Conservation (phyloP, 768 basidiomycete species). For the Termitomyces sp. region DNA sequence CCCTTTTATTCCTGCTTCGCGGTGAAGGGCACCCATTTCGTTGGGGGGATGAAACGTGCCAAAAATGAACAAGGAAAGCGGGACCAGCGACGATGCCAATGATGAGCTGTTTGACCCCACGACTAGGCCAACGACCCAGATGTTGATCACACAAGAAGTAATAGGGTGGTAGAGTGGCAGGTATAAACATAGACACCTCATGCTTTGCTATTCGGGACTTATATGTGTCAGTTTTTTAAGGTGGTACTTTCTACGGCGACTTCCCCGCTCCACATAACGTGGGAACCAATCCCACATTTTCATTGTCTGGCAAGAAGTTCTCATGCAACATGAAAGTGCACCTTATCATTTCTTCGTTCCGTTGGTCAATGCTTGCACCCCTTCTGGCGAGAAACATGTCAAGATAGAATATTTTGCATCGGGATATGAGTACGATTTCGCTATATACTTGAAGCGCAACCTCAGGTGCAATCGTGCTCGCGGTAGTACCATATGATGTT, state of each 20-base stretch:
- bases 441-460: not conserved
- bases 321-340: not conserved
- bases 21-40: constrained; percentile 35
- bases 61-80: constrained; percentile 21
- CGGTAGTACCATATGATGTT: constrained; percentile 3
- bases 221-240: constrained; percentile 20
- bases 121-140: constrained; percentile 50
- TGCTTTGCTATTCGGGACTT: not conserved
- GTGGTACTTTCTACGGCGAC: constrained; percentile 45
- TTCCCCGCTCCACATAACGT: constrained; percentile 59
- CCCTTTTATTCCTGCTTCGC: constrained; percentile 69
- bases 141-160: constrained; percentile 40
- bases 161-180: constrained; percentile 38
- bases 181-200: constrained; percentile 18
- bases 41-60: not conserved
- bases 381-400: not conserved
- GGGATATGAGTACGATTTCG: not conserved
- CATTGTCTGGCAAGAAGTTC: constrained; percentile 19
- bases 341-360: not conserved
- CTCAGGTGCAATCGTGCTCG: not conserved
- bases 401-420: not conserved
- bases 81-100: constrained; percentile 17
- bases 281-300: constrained; percentile 72
- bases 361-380: not conserved
- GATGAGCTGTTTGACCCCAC: constrained; percentile 66